These are phyloP conservation scores for Cyclaneusma minus DNA, from an alignment of 2,329 filamentous ascomycete species.

Conservation along the genomic window DNA sequence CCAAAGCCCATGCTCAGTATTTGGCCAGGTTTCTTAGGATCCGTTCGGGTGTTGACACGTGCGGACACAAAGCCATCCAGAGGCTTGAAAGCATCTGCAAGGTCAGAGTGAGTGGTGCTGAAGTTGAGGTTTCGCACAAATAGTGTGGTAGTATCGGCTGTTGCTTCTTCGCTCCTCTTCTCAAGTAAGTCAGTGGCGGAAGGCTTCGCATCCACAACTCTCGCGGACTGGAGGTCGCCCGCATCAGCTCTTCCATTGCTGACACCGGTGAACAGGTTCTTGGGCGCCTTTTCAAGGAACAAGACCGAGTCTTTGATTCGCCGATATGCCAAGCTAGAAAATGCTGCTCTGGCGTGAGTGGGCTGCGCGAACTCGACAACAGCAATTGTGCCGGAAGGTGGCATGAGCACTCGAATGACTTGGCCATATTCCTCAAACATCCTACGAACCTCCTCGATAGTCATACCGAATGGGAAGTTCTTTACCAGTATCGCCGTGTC, in stretches of 20 bases:
- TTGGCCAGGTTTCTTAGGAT: conserved; percentile 80
- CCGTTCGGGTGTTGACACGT: conserved; percentile 80
- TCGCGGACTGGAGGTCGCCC: conserved; percentile 3
- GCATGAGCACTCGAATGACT: conserved; percentile 73
- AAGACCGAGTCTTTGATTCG: conserved; percentile 83
- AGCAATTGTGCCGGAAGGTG: conserved; percentile 81
- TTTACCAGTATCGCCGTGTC: conserved; percentile 84
- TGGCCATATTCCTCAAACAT: conserved; percentile 78
- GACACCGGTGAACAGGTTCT: conserved; percentile 48
- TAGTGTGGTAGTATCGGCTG: conserved; percentile 59
- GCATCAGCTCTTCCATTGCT: conserved; percentile 9
- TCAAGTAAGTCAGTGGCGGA: conserved; percentile 56
- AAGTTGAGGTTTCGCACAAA: conserved; percentile 95
- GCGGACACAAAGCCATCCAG: conserved; percentile 82
- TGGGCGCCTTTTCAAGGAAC: conserved; percentile 87
- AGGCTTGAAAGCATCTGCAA: conserved; percentile 64
- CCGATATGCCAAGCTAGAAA: conserved; percentile 72
- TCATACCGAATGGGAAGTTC: conserved; percentile 80
- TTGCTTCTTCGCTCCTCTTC: conserved; percentile 31
- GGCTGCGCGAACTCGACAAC: conserved; percentile 78
- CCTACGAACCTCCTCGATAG: conserved; percentile 59
- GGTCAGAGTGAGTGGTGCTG: conserved; percentile 59
- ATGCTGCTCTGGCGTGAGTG: conserved; percentile 68
- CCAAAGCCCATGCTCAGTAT: conserved; percentile 94
- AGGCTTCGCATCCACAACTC: conserved; percentile 29